phyloP scores from a whole-genome alignment of 2,329 filamentous ascomycete species.

The Aphanoascus verrucosus region DNA sequence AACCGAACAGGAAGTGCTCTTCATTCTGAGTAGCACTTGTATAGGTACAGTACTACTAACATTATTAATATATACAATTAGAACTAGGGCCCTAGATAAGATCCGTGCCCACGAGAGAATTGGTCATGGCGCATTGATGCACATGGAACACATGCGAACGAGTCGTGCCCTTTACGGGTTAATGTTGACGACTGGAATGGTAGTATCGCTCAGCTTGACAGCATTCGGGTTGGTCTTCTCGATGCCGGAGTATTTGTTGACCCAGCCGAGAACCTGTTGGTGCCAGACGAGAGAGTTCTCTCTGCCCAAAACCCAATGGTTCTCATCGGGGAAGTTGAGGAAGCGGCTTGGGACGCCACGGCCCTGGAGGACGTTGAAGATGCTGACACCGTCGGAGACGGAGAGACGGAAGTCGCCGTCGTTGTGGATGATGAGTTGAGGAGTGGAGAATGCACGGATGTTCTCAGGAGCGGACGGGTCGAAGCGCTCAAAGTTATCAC shows the following conservation, averaged over 20 bases:
- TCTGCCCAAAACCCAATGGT: slow-evolving; percentile 66
- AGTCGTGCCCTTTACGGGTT: not conserved
- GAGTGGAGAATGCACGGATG: slow-evolving; percentile 62
- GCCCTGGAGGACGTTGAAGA: slow-evolving; percentile 71
- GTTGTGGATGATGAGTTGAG: slow-evolving; percentile 74
- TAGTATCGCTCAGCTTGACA: slow-evolving; percentile 27
- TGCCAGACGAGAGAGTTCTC: slow-evolving; percentile 91
- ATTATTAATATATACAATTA: slow-evolving; percentile 10
- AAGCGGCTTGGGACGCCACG: slow-evolving; percentile 64
- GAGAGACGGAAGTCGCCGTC: slow-evolving; percentile 78
- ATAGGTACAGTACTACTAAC: not conserved
- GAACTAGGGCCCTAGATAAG: not conserved
- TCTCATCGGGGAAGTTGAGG: slow-evolving; percentile 66
- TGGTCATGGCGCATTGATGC: not conserved
- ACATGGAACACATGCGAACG: not conserved
- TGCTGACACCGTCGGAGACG: slow-evolving; percentile 64
- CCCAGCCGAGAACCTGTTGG: slow-evolving; percentile 65
- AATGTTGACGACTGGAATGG: slow-evolving; percentile 24
- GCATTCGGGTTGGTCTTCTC: slow-evolving; percentile 22
- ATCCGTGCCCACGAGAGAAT: not conserved
- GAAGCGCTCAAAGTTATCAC: slow-evolving; percentile 56
- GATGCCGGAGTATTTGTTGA: slow-evolving; percentile 43
- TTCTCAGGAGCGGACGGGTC: slow-evolving; percentile 50
- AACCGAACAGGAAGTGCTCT: not conserved
- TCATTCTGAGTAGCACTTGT: not conserved